Conservation (phyloP, 805 yeast species). For the Ogataea ramenticola region DNA sequence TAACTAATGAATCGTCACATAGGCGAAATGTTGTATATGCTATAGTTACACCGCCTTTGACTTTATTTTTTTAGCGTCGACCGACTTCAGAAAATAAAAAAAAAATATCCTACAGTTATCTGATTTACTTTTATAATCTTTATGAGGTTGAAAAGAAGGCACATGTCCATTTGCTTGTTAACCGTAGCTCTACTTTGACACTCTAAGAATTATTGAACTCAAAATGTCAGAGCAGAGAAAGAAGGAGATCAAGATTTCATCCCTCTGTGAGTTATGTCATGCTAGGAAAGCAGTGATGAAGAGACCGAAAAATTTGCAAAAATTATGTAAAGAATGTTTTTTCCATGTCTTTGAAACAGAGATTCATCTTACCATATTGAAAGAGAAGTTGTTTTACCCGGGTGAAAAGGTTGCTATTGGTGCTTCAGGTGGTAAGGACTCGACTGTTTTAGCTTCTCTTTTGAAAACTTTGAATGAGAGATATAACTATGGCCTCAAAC, state of each 20-base stretch:
- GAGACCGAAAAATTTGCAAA: conserved; percentile 88
- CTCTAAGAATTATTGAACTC: too few species aligned
- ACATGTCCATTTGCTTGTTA: too few species aligned
- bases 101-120: too few species aligned
- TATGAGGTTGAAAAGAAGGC: too few species aligned
- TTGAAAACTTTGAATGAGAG: conserved; percentile 83
- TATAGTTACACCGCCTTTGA: too few species aligned
- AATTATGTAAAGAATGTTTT: conserved; percentile 86
- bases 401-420: conserved; percentile 96
- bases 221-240: neutral
- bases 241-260: conserved; percentile 28
- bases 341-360: conserved; percentile 90
- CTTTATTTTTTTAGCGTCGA: too few species aligned
- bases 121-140: too few species aligned
- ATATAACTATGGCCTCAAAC: conserved; percentile 75
- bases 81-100: too few species aligned
- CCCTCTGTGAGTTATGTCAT: conserved; percentile 81
- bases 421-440: conserved; percentile 98
- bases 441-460: conserved; percentile 88
- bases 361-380: conserved; percentile 80
- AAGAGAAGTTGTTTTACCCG: conserved; percentile 57
- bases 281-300: conserved; percentile 77
- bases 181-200: too few species aligned
- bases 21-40: too few species aligned
- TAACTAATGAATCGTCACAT: too few species aligned